phyloP scores from a whole-genome alignment of 306 rosid genomes.

The Sindora glabra region DNA sequence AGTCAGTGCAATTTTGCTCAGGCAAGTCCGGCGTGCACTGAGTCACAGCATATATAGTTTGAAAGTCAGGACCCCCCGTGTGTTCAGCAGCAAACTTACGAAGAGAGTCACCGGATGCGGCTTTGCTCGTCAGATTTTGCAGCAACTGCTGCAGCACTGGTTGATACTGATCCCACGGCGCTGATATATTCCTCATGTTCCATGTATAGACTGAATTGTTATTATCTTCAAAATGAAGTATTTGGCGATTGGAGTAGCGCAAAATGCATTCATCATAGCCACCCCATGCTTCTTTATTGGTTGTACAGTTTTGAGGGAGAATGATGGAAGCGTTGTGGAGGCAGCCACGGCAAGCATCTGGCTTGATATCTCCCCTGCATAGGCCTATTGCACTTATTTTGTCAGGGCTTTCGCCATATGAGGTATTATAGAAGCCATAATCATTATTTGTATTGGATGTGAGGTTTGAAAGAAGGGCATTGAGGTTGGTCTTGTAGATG shows the following conservation, averaged over 20 bases:
- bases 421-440: slow-evolving; percentile 26
- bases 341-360: neutral
- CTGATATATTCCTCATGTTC: too few relatives aligned
- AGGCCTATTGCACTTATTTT: slow-evolving; percentile 6
- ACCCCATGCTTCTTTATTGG: slow-evolving; percentile 6
- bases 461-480: slow-evolving; percentile 5
- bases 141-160: neutral
- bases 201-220: too few relatives aligned
- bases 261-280: neutral
- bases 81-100: too few relatives aligned
- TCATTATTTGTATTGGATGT: slow-evolving; percentile 2
- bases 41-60: too few relatives aligned
- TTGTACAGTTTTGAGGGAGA: neutral
- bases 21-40: slow-evolving; percentile 25
- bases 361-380: slow-evolving; percentile 25
- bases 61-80: too few relatives aligned
- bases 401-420: slow-evolving; percentile 1
- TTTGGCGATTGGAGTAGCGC: slow-evolving; percentile 1
- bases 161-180: neutral
- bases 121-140: too few relatives aligned
- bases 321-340: neutral
- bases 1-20: neutral
- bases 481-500: slow-evolving; percentile 7
- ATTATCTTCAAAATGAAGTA: too few relatives aligned
- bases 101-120: too few relatives aligned